Conservation (phyloP, 306 rosid genomes). For the Ormosia emarginata region DNA sequence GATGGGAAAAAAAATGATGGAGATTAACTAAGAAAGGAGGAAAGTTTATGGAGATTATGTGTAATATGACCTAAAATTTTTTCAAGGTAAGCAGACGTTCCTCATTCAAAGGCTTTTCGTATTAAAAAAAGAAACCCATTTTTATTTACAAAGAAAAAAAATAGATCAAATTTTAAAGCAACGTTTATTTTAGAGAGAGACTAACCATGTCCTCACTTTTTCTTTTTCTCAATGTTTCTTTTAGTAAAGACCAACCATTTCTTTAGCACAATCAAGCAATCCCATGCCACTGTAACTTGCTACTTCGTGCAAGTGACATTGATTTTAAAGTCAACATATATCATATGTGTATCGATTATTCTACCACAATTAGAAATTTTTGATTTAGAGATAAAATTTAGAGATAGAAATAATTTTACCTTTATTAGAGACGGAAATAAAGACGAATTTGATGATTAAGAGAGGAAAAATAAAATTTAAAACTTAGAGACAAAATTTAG, state of each 20-base stretch:
- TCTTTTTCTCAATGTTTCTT: not conserved
- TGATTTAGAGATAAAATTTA: too few relatives aligned
- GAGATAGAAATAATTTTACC: too few relatives aligned
- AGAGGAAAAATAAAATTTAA: too few relatives aligned
- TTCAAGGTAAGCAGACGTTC: not conserved
- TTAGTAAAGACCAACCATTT: not conserved
- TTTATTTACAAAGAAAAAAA: not conserved
- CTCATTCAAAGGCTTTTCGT: not conserved
- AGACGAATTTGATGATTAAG: too few relatives aligned
- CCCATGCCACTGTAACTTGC: not conserved
- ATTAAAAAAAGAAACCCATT: not conserved
- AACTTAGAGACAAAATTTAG: too few relatives aligned
- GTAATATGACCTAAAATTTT: too few relatives aligned
- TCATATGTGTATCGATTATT: too few relatives aligned
- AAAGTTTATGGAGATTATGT: too few relatives aligned
- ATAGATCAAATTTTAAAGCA: not conserved
- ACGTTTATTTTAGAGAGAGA: not conserved
- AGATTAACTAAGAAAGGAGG: too few relatives aligned
- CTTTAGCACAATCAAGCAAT: not conserved
- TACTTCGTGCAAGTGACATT: not conserved
- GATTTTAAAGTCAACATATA: not conserved
- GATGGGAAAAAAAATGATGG: too few relatives aligned
- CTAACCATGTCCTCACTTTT: not conserved
- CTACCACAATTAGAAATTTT: too few relatives aligned
- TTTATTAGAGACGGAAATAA: too few relatives aligned